phyloP scores from a whole-genome alignment of 148 eudicot genomes.

The Tetragonia tetragonoides region DNA sequence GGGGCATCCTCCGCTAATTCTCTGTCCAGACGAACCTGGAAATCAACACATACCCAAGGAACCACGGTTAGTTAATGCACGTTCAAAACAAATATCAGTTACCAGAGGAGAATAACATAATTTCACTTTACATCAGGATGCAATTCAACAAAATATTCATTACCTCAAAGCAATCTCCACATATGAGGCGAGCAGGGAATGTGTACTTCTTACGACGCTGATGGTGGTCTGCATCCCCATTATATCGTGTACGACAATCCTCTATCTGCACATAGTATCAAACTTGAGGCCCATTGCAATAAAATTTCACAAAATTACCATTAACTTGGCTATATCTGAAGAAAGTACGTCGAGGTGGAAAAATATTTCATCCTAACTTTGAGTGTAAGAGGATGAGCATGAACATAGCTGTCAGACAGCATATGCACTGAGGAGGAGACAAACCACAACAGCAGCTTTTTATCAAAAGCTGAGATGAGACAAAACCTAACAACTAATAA shows the following conservation, averaged over 20 bases:
- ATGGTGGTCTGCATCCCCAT: slow-evolving; percentile 95
- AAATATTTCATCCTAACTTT: background rate
- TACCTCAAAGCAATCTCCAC: slow-evolving; percentile 99
- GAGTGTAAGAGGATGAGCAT: background rate
- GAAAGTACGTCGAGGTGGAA: background rate
- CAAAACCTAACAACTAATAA: background rate
- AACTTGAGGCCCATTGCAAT: background rate
- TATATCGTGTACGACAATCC: slow-evolving; percentile 94
- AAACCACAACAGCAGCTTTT: background rate
- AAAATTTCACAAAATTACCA: background rate
- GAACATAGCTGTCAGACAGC: background rate
- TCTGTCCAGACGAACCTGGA: slow-evolving; percentile 74
- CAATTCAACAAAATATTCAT: background rate
- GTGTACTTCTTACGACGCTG: slow-evolving; percentile 89
- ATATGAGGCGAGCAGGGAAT: slow-evolving; percentile 88
- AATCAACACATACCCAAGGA: slow-evolving; percentile 17
- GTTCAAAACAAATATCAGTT: background rate
- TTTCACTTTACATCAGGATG: background rate
- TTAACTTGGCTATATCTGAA: background rate
- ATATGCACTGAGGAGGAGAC: background rate
- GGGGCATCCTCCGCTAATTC: slow-evolving; percentile 89
- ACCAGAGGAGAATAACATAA: background rate
- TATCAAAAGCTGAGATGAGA: background rate
- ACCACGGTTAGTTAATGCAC: slow-evolving; percentile 6
- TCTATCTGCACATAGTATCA: slow-evolving; percentile 60